These are phyloP conservation scores for Zea luxurians DNA, from an alignment of 176 grass and related monocot species.

Conservation along the genomic window DNA sequence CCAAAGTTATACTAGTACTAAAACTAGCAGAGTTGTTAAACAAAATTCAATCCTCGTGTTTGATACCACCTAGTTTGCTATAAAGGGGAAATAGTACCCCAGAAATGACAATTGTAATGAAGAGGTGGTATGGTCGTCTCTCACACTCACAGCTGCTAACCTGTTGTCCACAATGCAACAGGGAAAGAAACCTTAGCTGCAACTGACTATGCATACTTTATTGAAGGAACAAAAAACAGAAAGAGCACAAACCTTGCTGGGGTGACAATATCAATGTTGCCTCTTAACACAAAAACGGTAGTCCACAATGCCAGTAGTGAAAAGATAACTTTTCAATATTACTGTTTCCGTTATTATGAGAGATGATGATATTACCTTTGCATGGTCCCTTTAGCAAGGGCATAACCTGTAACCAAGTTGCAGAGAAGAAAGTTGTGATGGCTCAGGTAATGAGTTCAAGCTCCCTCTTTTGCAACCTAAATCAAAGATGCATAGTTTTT, in stretches of 20 bases:
- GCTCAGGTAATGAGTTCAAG: constrained; percentile 8
- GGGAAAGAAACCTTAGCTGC: not conserved
- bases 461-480: not conserved
- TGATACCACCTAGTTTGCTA: not conserved
- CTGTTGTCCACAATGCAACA: not conserved
- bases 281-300: not conserved
- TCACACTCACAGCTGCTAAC: not conserved
- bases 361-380: constrained; percentile 17
- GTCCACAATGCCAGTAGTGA: not conserved
- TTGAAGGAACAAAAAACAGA: not conserved
- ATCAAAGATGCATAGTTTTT: not conserved
- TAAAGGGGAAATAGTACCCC: not conserved
- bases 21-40: not conserved
- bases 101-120: not conserved
- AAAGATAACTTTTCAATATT: not conserved
- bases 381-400: constrained; percentile 9
- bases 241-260: constrained; percentile 14
- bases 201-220: not conserved
- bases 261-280: constrained; percentile 13
- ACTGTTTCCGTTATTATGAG: constrained; percentile 5
- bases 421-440: not conserved
- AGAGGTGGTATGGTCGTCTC: not conserved
- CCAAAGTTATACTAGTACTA: not conserved
- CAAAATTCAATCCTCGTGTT: not conserved
- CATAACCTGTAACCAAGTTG: not conserved